A percentile compares a stretch with the other conserved stretches of the same genome.
These are phyloP conservation scores for Blastobotrys aristatus DNA, from an alignment of 1,139 yeast species.

Conservation along the genomic window DNA sequence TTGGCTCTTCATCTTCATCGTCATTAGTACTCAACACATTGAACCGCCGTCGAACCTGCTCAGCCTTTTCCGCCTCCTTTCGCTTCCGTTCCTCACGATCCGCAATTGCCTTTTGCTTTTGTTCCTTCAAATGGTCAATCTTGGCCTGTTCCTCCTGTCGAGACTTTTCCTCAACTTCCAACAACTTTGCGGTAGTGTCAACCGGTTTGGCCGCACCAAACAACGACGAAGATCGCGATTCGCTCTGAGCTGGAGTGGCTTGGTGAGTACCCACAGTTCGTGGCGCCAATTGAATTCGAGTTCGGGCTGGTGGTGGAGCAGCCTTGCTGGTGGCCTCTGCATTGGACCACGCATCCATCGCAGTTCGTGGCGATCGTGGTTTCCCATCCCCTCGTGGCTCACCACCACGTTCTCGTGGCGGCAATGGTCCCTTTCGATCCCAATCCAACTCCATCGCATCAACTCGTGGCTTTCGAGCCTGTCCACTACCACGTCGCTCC, in stretches of 20 bases:
- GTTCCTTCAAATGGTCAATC: constrained; percentile 22
- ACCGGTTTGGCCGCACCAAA: constrained; percentile 40
- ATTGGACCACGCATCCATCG: constrained; percentile 3
- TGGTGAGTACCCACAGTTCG: constrained; percentile 26
- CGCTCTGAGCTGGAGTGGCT: constrained; percentile 20
- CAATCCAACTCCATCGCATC: constrained; percentile 32
- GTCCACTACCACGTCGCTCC: constrained; percentile 17
- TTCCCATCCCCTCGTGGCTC: constrained; percentile 13
- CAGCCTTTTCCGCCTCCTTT: constrained; percentile 17
- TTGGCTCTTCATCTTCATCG: constrained; percentile 41
- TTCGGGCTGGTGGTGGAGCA: constrained; percentile 20
- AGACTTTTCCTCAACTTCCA: constrained; percentile 29
- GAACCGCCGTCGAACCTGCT: constrained; percentile 37
- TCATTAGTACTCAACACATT: constrained; percentile 64
- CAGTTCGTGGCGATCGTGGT: constrained; percentile 12
- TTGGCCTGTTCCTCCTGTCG: constrained; percentile 29
- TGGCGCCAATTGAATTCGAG: constrained; percentile 29
- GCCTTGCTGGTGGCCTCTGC: constrained; percentile 2
- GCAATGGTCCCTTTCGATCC: constrained; percentile 34
- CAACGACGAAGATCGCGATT: constrained; percentile 25
- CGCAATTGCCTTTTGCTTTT: constrained; percentile 13
- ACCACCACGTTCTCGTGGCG: constrained; percentile 21
- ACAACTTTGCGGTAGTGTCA: constrained; percentile 32
- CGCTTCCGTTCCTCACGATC: constrained; percentile 13
- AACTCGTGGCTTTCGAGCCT: constrained; percentile 16